Evolutionary conservation across 306 rosid species (phyloP), one percentile per base, ranked within the genome.

Genomic region (Abrus pulchellus): DNA sequence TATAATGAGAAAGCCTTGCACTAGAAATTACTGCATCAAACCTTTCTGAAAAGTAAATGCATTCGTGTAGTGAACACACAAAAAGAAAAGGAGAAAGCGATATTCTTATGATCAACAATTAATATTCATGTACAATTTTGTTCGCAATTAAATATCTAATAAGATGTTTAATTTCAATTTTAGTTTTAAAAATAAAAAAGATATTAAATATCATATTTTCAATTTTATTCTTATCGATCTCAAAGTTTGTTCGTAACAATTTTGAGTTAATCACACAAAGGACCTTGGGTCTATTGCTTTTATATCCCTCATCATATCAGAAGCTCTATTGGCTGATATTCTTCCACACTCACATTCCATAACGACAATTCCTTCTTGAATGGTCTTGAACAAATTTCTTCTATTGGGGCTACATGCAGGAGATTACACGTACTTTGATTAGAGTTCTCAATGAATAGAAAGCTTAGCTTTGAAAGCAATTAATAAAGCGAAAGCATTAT

Each of bases 401-500:
- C 27, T 40, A 45, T 43, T 61, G 53, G 70, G 66, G 30, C 65
- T 79, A 20, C 83, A 66, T 47, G 86, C 80, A 83, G 63, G 79
- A 75, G 8, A 77, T 63, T 76, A 69, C 85, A 86, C 79, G 90
- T 73, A 73, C 67, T 69, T 67, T 62, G 52, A 77, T 73, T 68
- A 53, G 78, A 52, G 34, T 63, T 75, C 61, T 70, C 74, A 60
- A 56, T 84, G 66, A 71, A 69, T 61, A 57, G 75, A 54, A 82
- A 78, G 57, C 56, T 41, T 76, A 75, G 79, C 74, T 83, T 77
- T 85, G 75, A 74, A 74, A 76, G 81, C 78, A 76, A 77, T 73
- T 66, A 70, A 52, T 75, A 87, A 87, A 85, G 89, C 12, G 6
- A 74, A 53, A 45, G 89, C 80, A 83, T 77, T 76, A 76, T 67